phyloP scores from a whole-genome alignment of 176 grass and related monocot genomes.

The Urochloa ruziziensis region DNA sequence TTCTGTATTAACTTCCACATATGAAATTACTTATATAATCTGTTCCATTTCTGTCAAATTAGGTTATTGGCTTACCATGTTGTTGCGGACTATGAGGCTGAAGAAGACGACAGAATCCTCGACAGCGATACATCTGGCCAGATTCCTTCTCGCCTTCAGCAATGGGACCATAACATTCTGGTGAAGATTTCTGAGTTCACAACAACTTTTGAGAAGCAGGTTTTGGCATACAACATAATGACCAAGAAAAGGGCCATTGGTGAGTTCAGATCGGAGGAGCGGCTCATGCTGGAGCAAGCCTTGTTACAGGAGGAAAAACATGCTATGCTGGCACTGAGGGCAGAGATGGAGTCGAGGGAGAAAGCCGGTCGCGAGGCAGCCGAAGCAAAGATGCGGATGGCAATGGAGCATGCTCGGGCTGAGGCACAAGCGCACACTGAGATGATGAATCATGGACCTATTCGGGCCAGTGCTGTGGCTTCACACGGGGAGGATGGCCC shows the following conservation, averaged over 20 bases:
- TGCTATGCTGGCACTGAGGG: slow-evolving; percentile 46
- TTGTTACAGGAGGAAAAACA: slow-evolving; percentile 82
- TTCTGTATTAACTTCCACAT: neutral
- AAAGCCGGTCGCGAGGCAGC: slow-evolving; percentile 78
- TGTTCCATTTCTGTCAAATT: slow-evolving; percentile 23
- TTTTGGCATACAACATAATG: slow-evolving; percentile 97
- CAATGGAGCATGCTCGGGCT: slow-evolving; percentile 64
- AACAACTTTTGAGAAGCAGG: slow-evolving; percentile 92
- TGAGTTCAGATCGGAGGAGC: slow-evolving; percentile 93
- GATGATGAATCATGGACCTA: slow-evolving; percentile 55
- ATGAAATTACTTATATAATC: slow-evolving; percentile 25
- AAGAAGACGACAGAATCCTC: slow-evolving; percentile 95
- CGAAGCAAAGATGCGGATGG: slow-evolving; percentile 69
- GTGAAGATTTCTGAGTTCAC: slow-evolving; percentile 95
- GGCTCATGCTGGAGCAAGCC: slow-evolving; percentile 86
- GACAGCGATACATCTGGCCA: slow-evolving; percentile 75
- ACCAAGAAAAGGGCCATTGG: slow-evolving; percentile 76
- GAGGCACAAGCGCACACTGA: slow-evolving; percentile 65
- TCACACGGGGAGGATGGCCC: slow-evolving; percentile 47
- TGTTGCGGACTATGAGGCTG: slow-evolving; percentile 96
- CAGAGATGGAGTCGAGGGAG: slow-evolving; percentile 69
- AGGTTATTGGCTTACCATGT: slow-evolving; percentile 98
- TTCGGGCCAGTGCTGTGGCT: slow-evolving; percentile 52
- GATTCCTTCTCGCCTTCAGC: slow-evolving; percentile 77
- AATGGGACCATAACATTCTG: slow-evolving; percentile 99